phyloP scores from a whole-genome alignment of 306 rosid species.

The Quercus agrifolia region DNA sequence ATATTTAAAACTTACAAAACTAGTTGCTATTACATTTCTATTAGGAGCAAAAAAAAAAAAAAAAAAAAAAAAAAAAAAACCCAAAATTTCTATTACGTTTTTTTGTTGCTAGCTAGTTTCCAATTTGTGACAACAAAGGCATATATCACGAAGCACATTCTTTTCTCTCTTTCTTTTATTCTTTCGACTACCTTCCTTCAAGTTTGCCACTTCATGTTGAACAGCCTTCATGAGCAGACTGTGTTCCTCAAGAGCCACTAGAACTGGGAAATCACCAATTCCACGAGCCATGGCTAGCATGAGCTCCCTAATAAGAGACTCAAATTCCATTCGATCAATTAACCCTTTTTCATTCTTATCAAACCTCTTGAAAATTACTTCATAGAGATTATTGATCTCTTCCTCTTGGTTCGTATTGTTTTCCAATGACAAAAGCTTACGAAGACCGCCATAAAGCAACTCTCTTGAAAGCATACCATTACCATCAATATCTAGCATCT shows the following conservation, averaged over 20 bases:
- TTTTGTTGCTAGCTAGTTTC: too few species aligned
- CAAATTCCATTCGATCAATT: slow-evolving; percentile 38
- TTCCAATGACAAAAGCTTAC: slow-evolving; percentile 39
- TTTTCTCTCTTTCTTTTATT: background rate
- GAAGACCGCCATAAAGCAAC: slow-evolving; percentile 29
- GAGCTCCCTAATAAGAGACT: slow-evolving; percentile 42
- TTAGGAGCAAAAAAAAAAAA: too few species aligned
- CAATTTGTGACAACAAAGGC: background rate
- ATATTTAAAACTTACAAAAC: too few species aligned
- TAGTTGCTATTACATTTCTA: too few species aligned
- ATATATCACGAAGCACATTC: slow-evolving; percentile 4
- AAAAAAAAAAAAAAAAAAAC: too few species aligned
- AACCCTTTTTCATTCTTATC: slow-evolving; percentile 45
- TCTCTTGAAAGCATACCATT: slow-evolving; percentile 45
- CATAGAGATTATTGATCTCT: slow-evolving; percentile 17
- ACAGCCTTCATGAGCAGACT: slow-evolving; percentile 54
- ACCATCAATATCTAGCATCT: slow-evolving; percentile 31
- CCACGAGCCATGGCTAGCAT: slow-evolving; percentile 61
- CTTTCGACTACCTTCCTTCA: background rate
- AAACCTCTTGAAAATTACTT: slow-evolving; percentile 35
- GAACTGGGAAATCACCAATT: slow-evolving; percentile 53
- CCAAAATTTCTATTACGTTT: too few species aligned
- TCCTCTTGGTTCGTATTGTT: slow-evolving; percentile 15
- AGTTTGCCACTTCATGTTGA: slow-evolving; percentile 37
- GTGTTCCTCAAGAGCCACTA: slow-evolving; percentile 44